Conservation (phyloP, 768 basidiomycete genomes). For the Wakefieldia striispora region DNA sequence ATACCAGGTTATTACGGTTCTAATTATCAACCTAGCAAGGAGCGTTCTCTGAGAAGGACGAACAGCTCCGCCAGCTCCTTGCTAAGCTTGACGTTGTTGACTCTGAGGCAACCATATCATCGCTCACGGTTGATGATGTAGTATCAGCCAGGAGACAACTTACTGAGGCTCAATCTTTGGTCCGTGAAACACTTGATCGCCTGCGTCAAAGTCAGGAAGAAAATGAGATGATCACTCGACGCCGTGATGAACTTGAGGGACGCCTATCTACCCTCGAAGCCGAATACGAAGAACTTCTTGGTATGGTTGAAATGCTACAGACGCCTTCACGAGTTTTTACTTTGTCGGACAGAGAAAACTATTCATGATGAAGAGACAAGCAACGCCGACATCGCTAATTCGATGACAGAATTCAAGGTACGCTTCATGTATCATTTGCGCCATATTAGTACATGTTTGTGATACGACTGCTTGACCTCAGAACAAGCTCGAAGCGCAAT, state of each 20-base stretch:
- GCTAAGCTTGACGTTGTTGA: slow-evolving; percentile 84
- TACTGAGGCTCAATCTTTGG: slow-evolving; percentile 79
- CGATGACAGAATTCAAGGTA: slow-evolving; percentile 90
- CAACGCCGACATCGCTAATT: slow-evolving; percentile 78
- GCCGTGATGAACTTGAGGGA: slow-evolving; percentile 85
- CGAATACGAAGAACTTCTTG: slow-evolving; percentile 96
- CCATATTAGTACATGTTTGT: not conserved
- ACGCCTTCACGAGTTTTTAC: slow-evolving; percentile 2
- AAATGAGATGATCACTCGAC: slow-evolving; percentile 76
- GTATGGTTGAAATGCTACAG: slow-evolving; percentile 44
- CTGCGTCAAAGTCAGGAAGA: slow-evolving; percentile 91
- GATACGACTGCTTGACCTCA: slow-evolving; percentile 31
- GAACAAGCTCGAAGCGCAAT: slow-evolving; percentile 94
- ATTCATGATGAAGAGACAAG: slow-evolving; percentile 86
- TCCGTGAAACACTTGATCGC: slow-evolving; percentile 88
- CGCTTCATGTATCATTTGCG: slow-evolving; percentile 6
- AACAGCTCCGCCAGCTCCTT: slow-evolving; percentile 82
- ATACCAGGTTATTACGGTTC: not conserved
- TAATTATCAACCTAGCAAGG: slow-evolving; percentile 58
- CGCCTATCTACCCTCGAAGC: slow-evolving; percentile 79
- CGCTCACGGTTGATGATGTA: slow-evolving; percentile 73
- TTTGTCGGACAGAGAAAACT: slow-evolving; percentile 69
- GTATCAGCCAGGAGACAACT: slow-evolving; percentile 83
- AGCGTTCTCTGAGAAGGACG: slow-evolving; percentile 94
- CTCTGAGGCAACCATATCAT: slow-evolving; percentile 48